Evolutionary conservation across 1,284 basidiomycete genomes (phyloP).

Genomic region (Ceratobasidium sp.): DNA sequence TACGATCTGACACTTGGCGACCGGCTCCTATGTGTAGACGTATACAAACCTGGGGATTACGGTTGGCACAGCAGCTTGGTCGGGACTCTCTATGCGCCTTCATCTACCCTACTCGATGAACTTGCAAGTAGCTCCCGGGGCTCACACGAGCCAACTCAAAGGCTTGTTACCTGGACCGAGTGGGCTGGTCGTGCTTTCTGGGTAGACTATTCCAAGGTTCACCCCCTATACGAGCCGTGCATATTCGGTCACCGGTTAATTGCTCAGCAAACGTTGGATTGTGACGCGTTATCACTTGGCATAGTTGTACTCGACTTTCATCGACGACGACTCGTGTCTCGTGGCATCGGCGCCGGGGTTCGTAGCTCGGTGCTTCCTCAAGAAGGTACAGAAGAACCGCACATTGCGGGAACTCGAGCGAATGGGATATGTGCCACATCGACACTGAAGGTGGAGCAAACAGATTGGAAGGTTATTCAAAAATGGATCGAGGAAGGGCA

Average conservation of each 20-base stretch:
- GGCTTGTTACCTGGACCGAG: conserved; percentile 1
- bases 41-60: neutral
- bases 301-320: conserved; percentile 8
- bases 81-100: neutral
- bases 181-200: neutral
- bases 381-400: too few relatives aligned
- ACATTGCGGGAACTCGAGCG: too few relatives aligned
- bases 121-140: neutral
- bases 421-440: too few relatives aligned
- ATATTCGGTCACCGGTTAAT: too few relatives aligned
- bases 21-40: neutral
- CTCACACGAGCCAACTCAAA: neutral
- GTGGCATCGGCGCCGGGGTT: neutral
- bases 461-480: too few relatives aligned
- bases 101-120: neutral
- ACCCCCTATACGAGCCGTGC: neutral
- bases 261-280: neutral
- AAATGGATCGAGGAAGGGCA: neutral
- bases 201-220: neutral
- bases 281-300: neutral
- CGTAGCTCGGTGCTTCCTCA: neutral
- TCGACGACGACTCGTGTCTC: neutral
- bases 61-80: neutral
- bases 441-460: neutral
- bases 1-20: neutral